Evolutionary conservation across 2,329 filamentous ascomycete species (phyloP), one percentile per base, ranked within the genome.

Genomic region (Talaromyces sp.): DNA sequence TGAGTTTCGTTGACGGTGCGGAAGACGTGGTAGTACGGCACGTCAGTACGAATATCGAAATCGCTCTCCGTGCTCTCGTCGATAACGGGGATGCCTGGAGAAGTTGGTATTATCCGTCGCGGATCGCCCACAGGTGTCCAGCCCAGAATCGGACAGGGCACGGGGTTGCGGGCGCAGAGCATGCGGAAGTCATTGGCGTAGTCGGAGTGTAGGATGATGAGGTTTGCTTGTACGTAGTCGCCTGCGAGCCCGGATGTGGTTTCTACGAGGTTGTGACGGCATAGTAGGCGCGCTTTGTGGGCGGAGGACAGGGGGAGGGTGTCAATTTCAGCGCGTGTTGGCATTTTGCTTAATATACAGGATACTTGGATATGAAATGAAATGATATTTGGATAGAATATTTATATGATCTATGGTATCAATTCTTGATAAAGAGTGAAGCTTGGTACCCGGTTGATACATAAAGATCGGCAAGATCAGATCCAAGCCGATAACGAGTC

Each of bases 141-240:
- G 13, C 83, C 86, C 10, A 89, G 77, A 0, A 89, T 76, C 0
- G 87, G 87, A 69, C 87, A 89, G 0, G 87, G 83, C 0, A 89
- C 86, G 2, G 87, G 85, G 68, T 89, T 89, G 58, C 86, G 81
- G 1, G 79, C 78, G 73, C 87, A 89, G 27, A 89, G 82, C 19
- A 81, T 73, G 13, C 83, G 81, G 73, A 89, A 89, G 72, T 88
- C 84, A 19, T 76, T 61, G 13, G 87, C 86, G 72, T 87, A 85
- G 37, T 77, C 73, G 1, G 81, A 83, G 0, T 86, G 86, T 0
- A 89, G 78, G 11, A 89, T 79, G 45, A 89, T 80, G 43, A 89
- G 78, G 69, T 89, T 89, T 45, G 86, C 86, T 78, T 89, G 87
- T 15, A 89, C 75, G 69, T 84, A 81, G 13, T 79, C 80, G 0